Percentiles rank a stretch among this genome's conserved stretches.
Conservation (phyloP, 2,329 filamentous ascomycete species). For the Ascomycota sp. region DNA sequence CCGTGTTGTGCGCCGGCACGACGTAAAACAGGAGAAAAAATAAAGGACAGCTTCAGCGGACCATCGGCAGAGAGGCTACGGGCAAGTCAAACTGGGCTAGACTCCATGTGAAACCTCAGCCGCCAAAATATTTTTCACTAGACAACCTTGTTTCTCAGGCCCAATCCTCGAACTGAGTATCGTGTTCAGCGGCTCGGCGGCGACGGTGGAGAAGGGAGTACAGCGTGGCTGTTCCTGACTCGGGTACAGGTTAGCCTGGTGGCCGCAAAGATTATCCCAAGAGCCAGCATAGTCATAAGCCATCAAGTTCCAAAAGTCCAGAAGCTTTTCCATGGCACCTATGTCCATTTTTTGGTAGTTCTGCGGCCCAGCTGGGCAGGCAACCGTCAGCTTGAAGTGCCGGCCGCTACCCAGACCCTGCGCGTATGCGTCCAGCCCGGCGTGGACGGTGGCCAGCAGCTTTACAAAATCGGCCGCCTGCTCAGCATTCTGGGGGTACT, state of each 20-base stretch:
- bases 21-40: no score
- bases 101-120: no score
- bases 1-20: no score
- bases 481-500: conserved; percentile 34
- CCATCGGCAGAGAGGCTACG: no score
- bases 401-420: conserved; percentile 18
- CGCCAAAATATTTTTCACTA: no score
- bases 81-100: no score
- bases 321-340: conserved; percentile 39
- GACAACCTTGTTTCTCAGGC: no score
- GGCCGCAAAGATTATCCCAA: conserved; percentile 53
- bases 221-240: conserved; percentile 32
- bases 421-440: conserved; percentile 37
- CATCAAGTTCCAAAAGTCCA: conserved; percentile 71
- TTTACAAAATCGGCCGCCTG: conserved; percentile 39
- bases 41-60: no score
- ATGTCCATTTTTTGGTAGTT: conserved; percentile 44
- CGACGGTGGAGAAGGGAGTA: conserved; percentile 60
- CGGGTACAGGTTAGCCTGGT: conserved; percentile 62
- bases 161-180: no score
- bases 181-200: conserved; percentile 4
- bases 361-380: conserved; percentile 38
- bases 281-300: conserved; percentile 74
- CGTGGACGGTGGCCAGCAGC: conserved; percentile 34
- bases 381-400: conserved; percentile 45